Base-by-base conservation (phyloP, 2,329 filamentous ascomycete genomes). In the Gnomoniopsis sp. region DNA sequence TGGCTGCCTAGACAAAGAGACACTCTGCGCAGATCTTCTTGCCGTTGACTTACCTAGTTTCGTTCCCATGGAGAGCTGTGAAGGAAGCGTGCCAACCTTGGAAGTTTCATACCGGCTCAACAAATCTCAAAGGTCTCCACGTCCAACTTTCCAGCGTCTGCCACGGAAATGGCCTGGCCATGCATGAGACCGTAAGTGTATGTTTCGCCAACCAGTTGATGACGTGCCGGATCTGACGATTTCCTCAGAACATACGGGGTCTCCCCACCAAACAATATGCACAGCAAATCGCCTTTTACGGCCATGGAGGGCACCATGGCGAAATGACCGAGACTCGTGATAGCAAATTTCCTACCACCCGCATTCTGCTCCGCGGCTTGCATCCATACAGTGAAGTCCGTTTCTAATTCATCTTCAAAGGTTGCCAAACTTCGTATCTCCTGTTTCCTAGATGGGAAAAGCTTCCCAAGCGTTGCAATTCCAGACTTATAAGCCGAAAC, bases 181-280 rank as follows among this genome's bases (percentile, higher is more conserved):
- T 59, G 51, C 59, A 61, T 61, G 7, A 48, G 4, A 10, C 59
- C 59, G 36, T 61, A 52, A 12, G 59, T 48, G 15, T 61, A 61
- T 7, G 56, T 30, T 52, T 61, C 59, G 17, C 59, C 59, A 2
- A 52, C n/a, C 21, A 59, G 34, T 15, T 38, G 34, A 15, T 38
- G 15, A 8, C 15, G 8, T 15, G 8, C 34, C 34, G 15, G 34
- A 8, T 38, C 34, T 38, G 34, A 38, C 8, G 15, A 8, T 15
- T 15, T 38, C 8, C 34, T 8, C 8, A 38, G 34, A 15, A 38
- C 15, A 15, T 15, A 38, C 8, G 34, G 34, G 8, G 34, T 38
- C 34, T 38, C 34, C 8, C 34, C 34, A 38, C 34, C 34, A 15
- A 38, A 38, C 34, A 38, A 38, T 8, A 38, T 38, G 15, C 34